phyloP scores from a whole-genome alignment of 495 filamentous ascomycete species.

The Xylaria venustula region DNA sequence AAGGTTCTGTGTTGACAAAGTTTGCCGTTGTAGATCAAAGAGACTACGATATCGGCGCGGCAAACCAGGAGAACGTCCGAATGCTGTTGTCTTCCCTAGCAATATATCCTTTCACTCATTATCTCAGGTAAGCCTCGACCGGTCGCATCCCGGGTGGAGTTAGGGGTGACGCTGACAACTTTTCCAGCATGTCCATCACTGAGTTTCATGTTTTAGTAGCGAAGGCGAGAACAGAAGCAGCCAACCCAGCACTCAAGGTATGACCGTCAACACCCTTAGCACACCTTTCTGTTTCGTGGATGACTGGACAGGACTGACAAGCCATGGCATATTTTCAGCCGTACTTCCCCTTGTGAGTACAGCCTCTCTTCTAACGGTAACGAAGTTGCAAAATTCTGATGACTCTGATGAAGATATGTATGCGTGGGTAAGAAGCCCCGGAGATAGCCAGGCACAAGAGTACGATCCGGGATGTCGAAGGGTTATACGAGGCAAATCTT shows the following conservation, averaged over 20 bases:
- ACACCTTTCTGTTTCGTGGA: slow-evolving; percentile 1
- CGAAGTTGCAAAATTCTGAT: slow-evolving; percentile 10
- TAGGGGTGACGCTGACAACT: slow-evolving; percentile 8
- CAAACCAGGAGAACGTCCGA: slow-evolving; percentile 61
- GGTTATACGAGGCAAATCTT: background rate
- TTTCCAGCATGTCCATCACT: slow-evolving; percentile 60
- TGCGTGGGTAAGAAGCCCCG: slow-evolving; percentile 53
- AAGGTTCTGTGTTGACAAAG: slow-evolving; percentile 6
- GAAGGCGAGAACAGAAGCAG: slow-evolving; percentile 65
- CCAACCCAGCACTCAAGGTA: slow-evolving; percentile 62
- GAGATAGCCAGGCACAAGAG: slow-evolving; percentile 1
- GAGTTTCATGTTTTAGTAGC: slow-evolving; percentile 65
- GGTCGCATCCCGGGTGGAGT: background rate
- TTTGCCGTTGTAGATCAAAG: slow-evolving; percentile 52
- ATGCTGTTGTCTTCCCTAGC: slow-evolving; percentile 60
- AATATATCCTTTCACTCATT: slow-evolving; percentile 59
- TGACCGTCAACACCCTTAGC: slow-evolving; percentile 16
- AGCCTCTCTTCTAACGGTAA: background rate
- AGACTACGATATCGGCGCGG: slow-evolving; percentile 59
- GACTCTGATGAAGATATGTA: slow-evolving; percentile 45
- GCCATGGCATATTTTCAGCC: slow-evolving; percentile 39
- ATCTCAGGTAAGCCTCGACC: slow-evolving; percentile 31
- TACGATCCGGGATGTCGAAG: background rate
- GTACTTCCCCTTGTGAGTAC: slow-evolving; percentile 72
- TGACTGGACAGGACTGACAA: slow-evolving; percentile 20